Conservation (phyloP, 2,329 filamentous ascomycete genomes). For the Juglanconis juglandina region DNA sequence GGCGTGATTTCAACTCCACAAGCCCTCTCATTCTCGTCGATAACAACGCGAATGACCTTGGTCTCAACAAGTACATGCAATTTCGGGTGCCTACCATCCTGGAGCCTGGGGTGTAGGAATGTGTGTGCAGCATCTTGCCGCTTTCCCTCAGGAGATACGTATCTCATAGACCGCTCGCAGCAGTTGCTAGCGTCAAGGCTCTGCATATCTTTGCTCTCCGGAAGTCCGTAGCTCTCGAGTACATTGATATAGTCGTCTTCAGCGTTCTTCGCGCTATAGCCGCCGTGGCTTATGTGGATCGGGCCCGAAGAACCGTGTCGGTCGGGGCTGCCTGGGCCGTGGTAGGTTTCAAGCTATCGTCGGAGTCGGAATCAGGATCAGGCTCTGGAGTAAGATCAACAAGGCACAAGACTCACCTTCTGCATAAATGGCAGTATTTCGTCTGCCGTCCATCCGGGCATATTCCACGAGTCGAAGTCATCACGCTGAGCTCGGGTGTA, state of each 20-base stretch:
- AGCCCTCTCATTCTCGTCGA: slow-evolving; percentile 44
- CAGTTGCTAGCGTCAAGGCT: slow-evolving; percentile 40
- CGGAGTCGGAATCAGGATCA: no score
- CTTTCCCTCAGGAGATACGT: slow-evolving; percentile 34
- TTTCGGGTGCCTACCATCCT: slow-evolving; percentile 45
- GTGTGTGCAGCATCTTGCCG: slow-evolving; percentile 30
- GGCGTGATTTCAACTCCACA: slow-evolving; percentile 48
- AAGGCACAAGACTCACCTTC: slow-evolving; percentile 29
- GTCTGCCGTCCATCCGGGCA: slow-evolving; percentile 24
- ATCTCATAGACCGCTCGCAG: slow-evolving; percentile 27
- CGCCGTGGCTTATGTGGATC: slow-evolving; percentile 45
- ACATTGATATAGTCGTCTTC: slow-evolving; percentile 44
- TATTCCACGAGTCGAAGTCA: slow-evolving; percentile 28
- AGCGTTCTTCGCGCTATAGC: slow-evolving; percentile 34
- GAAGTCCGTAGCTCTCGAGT: slow-evolving; percentile 41
- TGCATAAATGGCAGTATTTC: slow-evolving; percentile 46
- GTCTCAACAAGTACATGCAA: slow-evolving; percentile 53
- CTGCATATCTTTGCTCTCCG: slow-evolving; percentile 47
- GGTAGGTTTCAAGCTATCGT: slow-evolving; percentile 22
- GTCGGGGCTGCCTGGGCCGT: slow-evolving; percentile 22
- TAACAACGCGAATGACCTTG: slow-evolving; percentile 46
- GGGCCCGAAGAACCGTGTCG: slow-evolving; percentile 46
- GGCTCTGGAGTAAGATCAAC: no score
- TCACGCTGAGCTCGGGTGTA: slow-evolving; percentile 26
- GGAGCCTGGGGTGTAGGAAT: slow-evolving; percentile 42